Conservation (phyloP, 345 rosid genomes). For the Populus ilicifolia region DNA sequence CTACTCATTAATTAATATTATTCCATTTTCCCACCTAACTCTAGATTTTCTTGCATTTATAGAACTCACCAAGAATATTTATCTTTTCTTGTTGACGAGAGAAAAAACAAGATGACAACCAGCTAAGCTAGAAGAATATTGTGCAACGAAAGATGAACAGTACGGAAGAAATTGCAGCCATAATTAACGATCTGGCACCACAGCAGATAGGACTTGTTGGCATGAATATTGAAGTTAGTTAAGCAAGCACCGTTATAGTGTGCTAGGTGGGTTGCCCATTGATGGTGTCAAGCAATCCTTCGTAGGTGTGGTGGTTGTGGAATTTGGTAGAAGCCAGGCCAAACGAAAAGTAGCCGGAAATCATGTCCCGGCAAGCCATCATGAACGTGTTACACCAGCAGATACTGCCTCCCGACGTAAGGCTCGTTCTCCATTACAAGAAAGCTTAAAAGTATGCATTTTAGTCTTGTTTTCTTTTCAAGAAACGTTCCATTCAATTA, state of each 20-base stretch:
- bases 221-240: not conserved
- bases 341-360: too few species aligned
- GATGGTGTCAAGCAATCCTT: not conserved
- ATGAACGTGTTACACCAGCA: not conserved
- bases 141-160: not conserved
- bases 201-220: too few species aligned
- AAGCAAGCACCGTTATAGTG: not conserved
- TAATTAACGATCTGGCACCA: not conserved
- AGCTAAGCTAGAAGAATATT: not conserved
- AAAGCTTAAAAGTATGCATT: not conserved
- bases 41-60: not conserved
- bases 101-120: not conserved
- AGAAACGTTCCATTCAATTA: too few species aligned
- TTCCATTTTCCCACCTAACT: not conserved
- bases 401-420: not conserved
- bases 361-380: not conserved
- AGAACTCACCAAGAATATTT: not conserved
- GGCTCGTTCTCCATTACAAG: not conserved
- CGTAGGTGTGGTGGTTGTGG: not conserved
- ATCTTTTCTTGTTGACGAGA: not conserved
- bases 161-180: not conserved
- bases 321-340: not conserved
- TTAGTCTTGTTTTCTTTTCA: too few species aligned
- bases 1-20: not conserved
- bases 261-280: not conserved